Evolutionary conservation across 1,139 yeast species (phyloP), one percentile per base, ranked within the genome.

Genomic region (Sugiyamaella paludigena): DNA sequence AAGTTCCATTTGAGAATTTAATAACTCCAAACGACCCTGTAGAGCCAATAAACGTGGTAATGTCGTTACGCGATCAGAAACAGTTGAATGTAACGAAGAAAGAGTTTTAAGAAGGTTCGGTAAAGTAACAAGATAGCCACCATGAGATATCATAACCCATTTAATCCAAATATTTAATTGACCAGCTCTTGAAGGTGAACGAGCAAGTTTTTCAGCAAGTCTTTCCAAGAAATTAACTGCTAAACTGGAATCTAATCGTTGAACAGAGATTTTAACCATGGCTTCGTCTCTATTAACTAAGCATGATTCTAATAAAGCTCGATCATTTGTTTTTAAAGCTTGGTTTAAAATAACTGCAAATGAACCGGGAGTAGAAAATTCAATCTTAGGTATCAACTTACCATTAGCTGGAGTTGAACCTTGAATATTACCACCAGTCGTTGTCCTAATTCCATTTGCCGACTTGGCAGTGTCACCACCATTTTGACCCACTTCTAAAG

Each of bases 111-210:
- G 74, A 54, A 86, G 74, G 56, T 85, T 83, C 40, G 95, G 91
- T 49, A 86, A 73, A 13, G 85, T 77, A 27, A 85, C 78, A 47
- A 84, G 71, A 55, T 81, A 82, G 1, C 95, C 92, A 36, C 98
- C 98, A 66, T 94, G 98, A 35, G 86, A 81, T 41, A 92, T 83
- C 61, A 94, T 74, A 44, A 89, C 83, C 94, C 97, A 91, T 66
- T 91, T 87, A 57, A 91, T 83, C 99, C 99, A 92, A 43, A 81
- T 76, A 56, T 85, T 84, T 55, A 92, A 74, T 53, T 83, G 84
- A 35, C 84, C 87, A 55, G 89, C 89, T 58, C 88, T 79, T 51
- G 75, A 70, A 5, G 82, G 79, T 26, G 76, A 73, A 60, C 94
- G 79, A 9, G 91, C 84, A 52, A 88, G 80, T 65, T 87, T 79